Evolutionary conservation across 805 yeast species (phyloP).

Genomic region (Starmerella ratchasimensis): DNA sequence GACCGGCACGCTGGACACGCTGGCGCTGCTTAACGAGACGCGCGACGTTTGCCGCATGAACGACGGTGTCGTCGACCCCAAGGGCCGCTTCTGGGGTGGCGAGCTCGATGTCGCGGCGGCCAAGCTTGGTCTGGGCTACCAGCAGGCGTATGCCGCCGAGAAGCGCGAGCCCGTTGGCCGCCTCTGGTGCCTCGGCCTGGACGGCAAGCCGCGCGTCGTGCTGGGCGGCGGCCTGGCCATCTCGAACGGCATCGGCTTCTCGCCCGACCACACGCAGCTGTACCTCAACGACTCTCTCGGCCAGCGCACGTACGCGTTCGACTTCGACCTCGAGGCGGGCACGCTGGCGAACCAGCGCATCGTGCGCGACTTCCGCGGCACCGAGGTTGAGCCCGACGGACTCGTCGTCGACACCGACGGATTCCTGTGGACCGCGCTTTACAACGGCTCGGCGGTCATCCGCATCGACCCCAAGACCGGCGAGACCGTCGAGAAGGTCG

Average conservation of each 20-base stretch:
- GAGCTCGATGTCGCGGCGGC: conserved; percentile 25
- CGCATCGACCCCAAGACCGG: conserved; percentile 22
- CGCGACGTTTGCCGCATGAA: conserved; percentile 39
- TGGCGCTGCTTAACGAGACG: conserved; percentile 26
- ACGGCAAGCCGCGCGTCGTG: conserved; percentile 23
- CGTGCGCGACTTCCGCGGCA: conserved; percentile 18
- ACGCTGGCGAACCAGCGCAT: conserved; percentile 26
- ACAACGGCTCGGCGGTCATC: conserved; percentile 19
- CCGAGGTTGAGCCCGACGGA: conserved; percentile 22
- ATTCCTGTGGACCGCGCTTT: conserved; percentile 23
- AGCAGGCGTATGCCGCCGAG: conserved; percentile 8
- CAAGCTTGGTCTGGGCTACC: conserved; percentile 21
- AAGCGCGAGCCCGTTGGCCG: conserved; percentile 23
- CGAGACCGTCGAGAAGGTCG: conserved; percentile 20
- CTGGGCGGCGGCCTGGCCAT: conserved; percentile 24
- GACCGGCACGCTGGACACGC: conserved; percentile 25
- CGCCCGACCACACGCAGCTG: conserved; percentile 29
- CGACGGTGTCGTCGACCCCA: conserved; percentile 68
- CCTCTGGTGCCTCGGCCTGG: conserved; percentile 28
- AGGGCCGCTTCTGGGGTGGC: conserved; percentile 55
- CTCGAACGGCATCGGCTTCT: conserved; percentile 53
- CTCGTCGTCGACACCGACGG: conserved; percentile 21
- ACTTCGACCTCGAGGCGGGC: conserved; percentile 29
- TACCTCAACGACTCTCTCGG: conserved; percentile 43
- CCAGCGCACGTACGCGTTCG: conserved; percentile 35